Percentiles rank a stretch among this genome's conserved stretches.
Evolutionary conservation across 768 basidiomycete genomes (phyloP).

Genomic region (Lactifluus subvellereus): DNA sequence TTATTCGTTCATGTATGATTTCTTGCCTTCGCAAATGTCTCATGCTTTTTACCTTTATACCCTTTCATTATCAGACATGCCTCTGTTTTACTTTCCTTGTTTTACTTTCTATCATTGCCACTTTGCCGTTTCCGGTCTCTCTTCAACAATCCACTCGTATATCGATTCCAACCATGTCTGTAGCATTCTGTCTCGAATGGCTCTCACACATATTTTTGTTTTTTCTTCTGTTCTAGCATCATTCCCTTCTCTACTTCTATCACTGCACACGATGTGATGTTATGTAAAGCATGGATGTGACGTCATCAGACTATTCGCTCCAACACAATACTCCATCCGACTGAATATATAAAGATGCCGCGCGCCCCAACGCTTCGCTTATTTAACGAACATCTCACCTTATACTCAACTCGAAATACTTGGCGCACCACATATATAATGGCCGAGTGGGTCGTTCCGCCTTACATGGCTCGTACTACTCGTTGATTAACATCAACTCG

Average conservation of each 20-base stretch:
- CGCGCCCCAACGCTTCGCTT: not conserved
- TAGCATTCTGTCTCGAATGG: conserved; percentile 9
- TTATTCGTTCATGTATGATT: conserved; percentile 16
- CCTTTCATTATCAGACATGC: conserved; percentile 13
- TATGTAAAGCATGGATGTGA: not conserved
- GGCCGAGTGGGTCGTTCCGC: conserved; percentile 6
- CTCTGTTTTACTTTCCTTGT: conserved; percentile 1
- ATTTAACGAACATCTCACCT: not conserved
- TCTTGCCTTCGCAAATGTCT: conserved; percentile 8
- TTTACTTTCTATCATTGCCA: not conserved
- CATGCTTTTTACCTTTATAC: conserved; percentile 17
- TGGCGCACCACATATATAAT: not conserved
- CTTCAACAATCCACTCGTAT: not conserved
- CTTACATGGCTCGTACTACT: not conserved
- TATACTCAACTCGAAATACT: not conserved
- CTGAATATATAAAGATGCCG: not conserved
- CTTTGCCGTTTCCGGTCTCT: not conserved
- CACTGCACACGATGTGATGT: not conserved
- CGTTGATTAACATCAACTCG: not conserved
- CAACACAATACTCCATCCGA: not conserved
- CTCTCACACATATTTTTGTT: not conserved
- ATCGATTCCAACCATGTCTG: conserved; percentile 5
- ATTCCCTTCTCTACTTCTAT: not conserved
- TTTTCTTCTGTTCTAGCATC: not conserved
- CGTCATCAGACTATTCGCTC: conserved; percentile 2